A percentile compares a stretch with the other conserved stretches of the same genome.
These are phyloP conservation scores for Colletotrichum ledebouriae DNA, from an alignment of 2,329 filamentous ascomycete species.

Conservation along the genomic window DNA sequence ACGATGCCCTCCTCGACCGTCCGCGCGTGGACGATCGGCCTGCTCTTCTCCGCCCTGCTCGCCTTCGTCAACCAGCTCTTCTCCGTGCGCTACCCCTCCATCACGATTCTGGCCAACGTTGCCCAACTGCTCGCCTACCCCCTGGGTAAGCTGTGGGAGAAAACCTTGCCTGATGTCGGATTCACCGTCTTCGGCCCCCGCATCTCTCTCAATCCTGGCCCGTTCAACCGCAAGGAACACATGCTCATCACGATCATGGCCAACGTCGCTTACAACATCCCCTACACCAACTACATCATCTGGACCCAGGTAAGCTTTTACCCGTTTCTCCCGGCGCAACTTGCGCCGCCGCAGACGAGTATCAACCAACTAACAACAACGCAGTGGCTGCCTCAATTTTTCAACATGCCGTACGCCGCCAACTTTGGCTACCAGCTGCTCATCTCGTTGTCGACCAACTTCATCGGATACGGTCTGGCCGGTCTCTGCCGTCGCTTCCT, in stretches of 20 bases:
- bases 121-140: conserved; percentile 56
- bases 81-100: conserved; percentile 53
- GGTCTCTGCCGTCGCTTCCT: conserved; percentile 57
- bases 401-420: conserved; percentile 58
- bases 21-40: conserved; percentile 53
- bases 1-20: conserved; percentile 53
- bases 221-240: conserved; percentile 67
- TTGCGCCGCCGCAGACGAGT: not conserved
- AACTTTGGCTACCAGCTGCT: conserved; percentile 60
- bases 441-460: conserved; percentile 60
- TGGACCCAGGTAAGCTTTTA: conserved; percentile 54
- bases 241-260: conserved; percentile 68
- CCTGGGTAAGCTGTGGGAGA: conserved; percentile 52
- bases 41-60: conserved; percentile 51
- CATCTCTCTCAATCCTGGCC: conserved; percentile 61
- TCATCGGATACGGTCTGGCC: conserved; percentile 63
- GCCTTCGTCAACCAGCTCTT: conserved; percentile 55
- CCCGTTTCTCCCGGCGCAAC: not conserved
- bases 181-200: conserved; percentile 51
- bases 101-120: conserved; percentile 54
- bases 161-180: conserved; percentile 50
- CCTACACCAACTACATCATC: conserved; percentile 60
- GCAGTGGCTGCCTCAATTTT: conserved; percentile 54
- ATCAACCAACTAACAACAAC: not conserved
- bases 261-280: conserved; percentile 60